These are phyloP conservation scores for Scopulariopsis brevicaulis DNA, from an alignment of 2,329 filamentous ascomycete genomes.

Conservation along the genomic window DNA sequence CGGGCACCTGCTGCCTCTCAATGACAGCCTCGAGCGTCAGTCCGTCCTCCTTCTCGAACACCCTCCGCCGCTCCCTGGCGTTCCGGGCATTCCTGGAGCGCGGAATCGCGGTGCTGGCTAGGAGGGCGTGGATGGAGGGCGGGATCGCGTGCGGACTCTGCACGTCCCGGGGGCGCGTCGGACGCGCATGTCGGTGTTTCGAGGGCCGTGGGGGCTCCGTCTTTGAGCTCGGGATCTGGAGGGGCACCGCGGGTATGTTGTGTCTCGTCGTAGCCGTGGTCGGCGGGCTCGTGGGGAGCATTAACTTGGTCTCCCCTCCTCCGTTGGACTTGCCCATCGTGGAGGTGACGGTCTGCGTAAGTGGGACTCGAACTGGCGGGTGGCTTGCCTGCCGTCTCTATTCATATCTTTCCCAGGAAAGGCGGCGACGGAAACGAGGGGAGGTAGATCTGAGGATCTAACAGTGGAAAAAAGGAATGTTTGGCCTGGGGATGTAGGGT, in stretches of 20 bases:
- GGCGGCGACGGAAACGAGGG: not conserved
- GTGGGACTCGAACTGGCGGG: not conserved
- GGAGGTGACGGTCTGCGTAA: not conserved
- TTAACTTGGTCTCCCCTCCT: conserved; percentile 1
- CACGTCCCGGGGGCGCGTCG: conserved; percentile 22
- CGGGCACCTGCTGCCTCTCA: conserved; percentile 38
- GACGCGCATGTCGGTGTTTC: conserved; percentile 21
- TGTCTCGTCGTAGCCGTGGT: not conserved
- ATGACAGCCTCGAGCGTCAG: conserved; percentile 47
- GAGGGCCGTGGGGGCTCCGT: conserved; percentile 16
- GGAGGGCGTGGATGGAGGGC: conserved; percentile 46
- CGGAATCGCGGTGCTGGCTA: conserved; percentile 52
- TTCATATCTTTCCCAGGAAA: conserved; percentile 2
- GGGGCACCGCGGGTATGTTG: not conserved
- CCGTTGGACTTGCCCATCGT: conserved; percentile 3
- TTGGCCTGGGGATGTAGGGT: too few species aligned
- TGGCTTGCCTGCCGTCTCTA: not conserved
- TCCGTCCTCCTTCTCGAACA: not conserved
- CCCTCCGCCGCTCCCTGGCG: conserved; percentile 8
- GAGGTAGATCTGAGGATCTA: not conserved
- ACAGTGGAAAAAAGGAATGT: not conserved
- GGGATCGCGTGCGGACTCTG: conserved; percentile 44
- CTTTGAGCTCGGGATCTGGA: conserved; percentile 37
- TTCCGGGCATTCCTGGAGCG: conserved; percentile 16
- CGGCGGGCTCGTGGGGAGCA: not conserved